phyloP scores from a whole-genome alignment of 2,329 filamentous ascomycete species.

The Mollisiaceae sp. region DNA sequence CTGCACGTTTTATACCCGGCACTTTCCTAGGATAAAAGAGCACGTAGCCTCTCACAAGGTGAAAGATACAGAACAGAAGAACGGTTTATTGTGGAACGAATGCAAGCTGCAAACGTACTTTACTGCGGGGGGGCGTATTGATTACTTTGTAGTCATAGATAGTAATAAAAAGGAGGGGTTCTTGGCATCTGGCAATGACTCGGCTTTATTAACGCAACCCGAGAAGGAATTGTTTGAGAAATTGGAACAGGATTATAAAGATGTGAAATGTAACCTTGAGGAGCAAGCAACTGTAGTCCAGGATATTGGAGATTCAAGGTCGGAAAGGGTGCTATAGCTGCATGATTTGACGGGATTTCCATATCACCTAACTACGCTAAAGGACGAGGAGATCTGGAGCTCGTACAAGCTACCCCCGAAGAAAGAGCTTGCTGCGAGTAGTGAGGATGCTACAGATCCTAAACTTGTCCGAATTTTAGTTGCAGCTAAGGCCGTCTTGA shows the following conservation, averaged over 20 bases:
- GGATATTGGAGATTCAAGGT: constrained; percentile 18
- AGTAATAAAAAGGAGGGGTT: not conserved
- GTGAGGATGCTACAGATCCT: constrained; percentile 17
- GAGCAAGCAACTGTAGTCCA: constrained; percentile 18
- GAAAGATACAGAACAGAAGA: not conserved
- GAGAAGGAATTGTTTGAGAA: constrained; percentile 24
- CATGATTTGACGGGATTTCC: constrained; percentile 14
- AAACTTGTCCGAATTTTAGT: constrained; percentile 22
- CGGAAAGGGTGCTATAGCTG: constrained; percentile 24
- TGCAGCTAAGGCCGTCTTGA: constrained; percentile 21
- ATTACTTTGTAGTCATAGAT: constrained; percentile 6
- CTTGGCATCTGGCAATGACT: not conserved
- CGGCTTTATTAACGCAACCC: too few species aligned
- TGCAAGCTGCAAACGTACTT: not conserved
- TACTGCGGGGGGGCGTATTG: not conserved
- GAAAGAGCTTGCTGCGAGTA: constrained; percentile 21
- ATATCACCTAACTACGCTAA: constrained; percentile 17
- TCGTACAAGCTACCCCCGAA: constrained; percentile 26
- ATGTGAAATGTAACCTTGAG: constrained; percentile 19
- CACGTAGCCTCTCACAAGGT: not conserved
- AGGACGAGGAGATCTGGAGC: constrained; percentile 27
- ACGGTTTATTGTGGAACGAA: not conserved
- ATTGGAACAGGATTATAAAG: constrained; percentile 20
- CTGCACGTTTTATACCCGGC: not conserved
- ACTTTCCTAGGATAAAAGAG: not conserved